Conservation (phyloP, 306 rosid genomes). For the Arachis hypogaea region DNA sequence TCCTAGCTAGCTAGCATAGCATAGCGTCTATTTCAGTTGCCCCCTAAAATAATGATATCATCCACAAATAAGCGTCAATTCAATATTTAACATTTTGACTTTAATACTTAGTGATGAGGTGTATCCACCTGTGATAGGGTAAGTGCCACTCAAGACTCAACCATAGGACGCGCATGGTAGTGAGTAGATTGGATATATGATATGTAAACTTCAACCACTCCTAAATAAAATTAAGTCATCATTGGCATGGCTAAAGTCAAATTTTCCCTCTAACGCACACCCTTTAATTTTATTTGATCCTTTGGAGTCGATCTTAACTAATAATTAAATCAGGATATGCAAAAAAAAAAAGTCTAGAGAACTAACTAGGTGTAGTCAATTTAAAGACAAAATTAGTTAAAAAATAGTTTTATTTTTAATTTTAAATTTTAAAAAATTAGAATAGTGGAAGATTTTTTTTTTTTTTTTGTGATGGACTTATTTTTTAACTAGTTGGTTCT, state of each 20-base stretch:
- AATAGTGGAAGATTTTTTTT: no score
- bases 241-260: constrained; percentile 20
- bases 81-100: not conserved
- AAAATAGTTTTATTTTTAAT: no score
- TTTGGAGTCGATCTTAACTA: not conserved
- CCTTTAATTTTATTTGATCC: not conserved
- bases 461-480: no score
- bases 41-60: not conserved
- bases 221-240: constrained; percentile 1
- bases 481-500: no score
- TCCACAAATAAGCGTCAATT: not conserved
- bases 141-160: constrained; percentile 24
- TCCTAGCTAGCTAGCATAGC: not conserved
- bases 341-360: no score
- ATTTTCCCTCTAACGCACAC: not conserved
- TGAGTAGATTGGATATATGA: constrained; percentile 1
- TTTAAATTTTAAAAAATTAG: no score
- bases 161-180: not conserved
- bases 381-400: no score
- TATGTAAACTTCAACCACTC: constrained; percentile 17
- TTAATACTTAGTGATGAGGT: not conserved
- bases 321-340: no score
- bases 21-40: not conserved
- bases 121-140: no score
- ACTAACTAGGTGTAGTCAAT: no score